Evolutionary conservation across 2,329 filamentous ascomycete species (phyloP), one percentile per base, ranked within the genome.

Genomic region (Pseudopithomyces maydicus): DNA sequence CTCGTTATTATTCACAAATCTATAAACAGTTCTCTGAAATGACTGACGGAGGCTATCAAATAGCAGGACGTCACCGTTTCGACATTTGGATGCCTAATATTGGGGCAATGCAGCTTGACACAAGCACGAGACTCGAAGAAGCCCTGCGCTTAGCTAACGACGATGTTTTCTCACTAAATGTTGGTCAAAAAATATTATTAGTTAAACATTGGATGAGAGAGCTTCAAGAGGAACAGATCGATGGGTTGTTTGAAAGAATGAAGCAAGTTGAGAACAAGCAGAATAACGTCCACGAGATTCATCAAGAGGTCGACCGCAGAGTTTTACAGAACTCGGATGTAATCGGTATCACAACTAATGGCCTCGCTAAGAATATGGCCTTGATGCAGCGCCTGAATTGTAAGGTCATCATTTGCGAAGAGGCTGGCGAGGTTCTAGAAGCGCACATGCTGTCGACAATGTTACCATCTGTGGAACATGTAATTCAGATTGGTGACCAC

Each of bases 371-470:
- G 73, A 75, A 84, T 15, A 69, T 85, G 0, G 70, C 78, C 0
- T 61, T 84, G 1, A 74, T 90, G 0, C 77, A 80, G 7, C 77
- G 78, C 7, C 57, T 88, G 1, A 66, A 73, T 6, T 75, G 77
- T 32, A 88, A 88, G 57, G 81, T 89, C 0, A 69, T 90, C 15
- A 68, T 90, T 1, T 88, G 85, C 33, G 88, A 91, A 67, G 88
- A 91, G 65, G 88, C 88, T 1, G 88, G 83, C 0, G 88, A 91
- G 59, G 84, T 90, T 0, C 76, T 90, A 32, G 88, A 91, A 67
- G 79, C 84, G 0, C 87, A 90, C 56, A 75, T 84, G 2, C 68
- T 90, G 1, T 84, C 85, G 26, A 29, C 4, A 29, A 29, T 5
- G 8, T 5, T 5, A 29, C 8, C 26, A 29, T 29, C 81, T 4